Percentiles rank a stretch among this genome's conserved stretches.
Evolutionary conservation across 73 alveolate species (phyloP).

Genomic region (Tetrahymena elliotti): DNA sequence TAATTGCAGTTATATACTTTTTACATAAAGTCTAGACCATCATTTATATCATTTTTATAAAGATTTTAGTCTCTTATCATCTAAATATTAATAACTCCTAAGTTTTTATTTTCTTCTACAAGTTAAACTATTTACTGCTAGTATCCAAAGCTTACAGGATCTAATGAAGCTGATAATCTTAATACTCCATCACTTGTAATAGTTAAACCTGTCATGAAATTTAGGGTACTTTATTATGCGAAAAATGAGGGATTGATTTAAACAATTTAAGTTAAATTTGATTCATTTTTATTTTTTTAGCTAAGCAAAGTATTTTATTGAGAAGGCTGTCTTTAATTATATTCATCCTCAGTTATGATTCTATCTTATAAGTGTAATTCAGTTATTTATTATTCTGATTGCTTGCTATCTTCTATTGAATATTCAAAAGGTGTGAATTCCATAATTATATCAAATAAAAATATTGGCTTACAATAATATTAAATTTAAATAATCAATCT

Average conservation of each 20-base stretch:
- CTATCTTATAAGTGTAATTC: background rate
- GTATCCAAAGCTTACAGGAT: background rate
- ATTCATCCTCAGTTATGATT: background rate
- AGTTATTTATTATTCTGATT: background rate
- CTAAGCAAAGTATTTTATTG: no score
- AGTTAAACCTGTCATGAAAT: background rate
- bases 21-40: background rate
- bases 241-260: background rate
- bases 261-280: background rate
- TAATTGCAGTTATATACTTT: background rate
- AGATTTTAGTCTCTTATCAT: background rate
- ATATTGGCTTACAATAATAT: background rate
- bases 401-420: background rate
- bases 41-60: background rate
- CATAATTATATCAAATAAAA: background rate
- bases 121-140: background rate
- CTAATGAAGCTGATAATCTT: background rate
- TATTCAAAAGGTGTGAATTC: background rate
- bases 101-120: background rate
- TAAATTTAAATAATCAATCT: no score
- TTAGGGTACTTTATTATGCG: background rate
- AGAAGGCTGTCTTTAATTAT: background rate
- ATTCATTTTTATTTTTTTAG: background rate
- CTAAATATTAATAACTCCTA: background rate
- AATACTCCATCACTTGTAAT: background rate